A percentile compares a stretch with the other conserved stretches of the same genome.
Evolutionary conservation across 148 eudicot genomes (phyloP).

Genomic region (Rhododendron ferrugineum): DNA sequence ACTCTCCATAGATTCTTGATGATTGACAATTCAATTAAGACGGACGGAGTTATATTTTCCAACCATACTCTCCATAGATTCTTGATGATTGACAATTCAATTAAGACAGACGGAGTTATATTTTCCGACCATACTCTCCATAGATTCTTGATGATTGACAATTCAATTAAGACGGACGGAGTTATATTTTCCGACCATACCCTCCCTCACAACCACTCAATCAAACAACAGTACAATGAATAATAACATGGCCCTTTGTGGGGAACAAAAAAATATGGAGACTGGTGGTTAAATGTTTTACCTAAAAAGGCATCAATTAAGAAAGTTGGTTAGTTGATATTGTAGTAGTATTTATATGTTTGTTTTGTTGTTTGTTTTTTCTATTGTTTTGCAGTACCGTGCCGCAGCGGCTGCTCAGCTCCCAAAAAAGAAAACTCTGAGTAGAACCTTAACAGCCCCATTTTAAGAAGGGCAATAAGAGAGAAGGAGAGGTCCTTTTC

Average conservation of each 20-base stretch:
- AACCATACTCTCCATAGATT: no score
- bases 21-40: no score
- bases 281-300: background rate
- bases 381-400: constrained; percentile 13
- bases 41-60: no score
- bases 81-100: no score
- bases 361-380: background rate
- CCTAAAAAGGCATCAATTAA: background rate
- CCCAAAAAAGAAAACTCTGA: constrained; percentile 27
- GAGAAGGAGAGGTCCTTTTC: background rate
- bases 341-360: background rate
- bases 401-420: constrained; percentile 18
- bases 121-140: no score
- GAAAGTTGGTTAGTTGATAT: background rate
- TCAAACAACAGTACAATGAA: background rate
- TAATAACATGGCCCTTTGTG: background rate
- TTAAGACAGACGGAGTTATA: no score
- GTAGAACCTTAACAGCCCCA: constrained; percentile 43
- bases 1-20: no score
- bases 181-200: background rate
- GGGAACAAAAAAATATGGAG: background rate
- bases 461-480: constrained; percentile 18
- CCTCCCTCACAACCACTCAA: background rate
- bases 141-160: background rate
- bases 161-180: background rate